Percentiles rank a stretch among this genome's conserved stretches.
Conservation (phyloP, 2,329 filamentous ascomycete genomes). For the Fonsecaea nubica region DNA sequence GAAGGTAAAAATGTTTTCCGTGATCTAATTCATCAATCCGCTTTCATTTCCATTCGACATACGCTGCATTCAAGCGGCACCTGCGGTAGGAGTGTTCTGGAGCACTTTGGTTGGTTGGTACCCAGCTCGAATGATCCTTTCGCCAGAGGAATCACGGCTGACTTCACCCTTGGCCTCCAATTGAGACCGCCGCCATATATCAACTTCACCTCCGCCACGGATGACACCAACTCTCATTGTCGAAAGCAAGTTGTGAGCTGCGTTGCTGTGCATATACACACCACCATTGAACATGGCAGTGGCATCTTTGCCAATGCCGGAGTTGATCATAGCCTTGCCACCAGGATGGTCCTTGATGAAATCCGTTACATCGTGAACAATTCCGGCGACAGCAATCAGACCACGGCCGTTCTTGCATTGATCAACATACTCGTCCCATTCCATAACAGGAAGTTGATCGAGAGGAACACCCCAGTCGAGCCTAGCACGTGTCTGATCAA, state of each 20-base stretch:
- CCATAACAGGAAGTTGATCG: conserved; percentile 82
- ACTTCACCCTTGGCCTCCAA: conserved; percentile 74
- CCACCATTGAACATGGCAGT: conserved; percentile 92
- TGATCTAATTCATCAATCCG: conserved; percentile 6
- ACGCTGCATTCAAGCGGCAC: conserved; percentile 68
- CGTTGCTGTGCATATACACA: conserved; percentile 88
- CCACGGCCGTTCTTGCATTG: conserved; percentile 78
- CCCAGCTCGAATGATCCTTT: conserved; percentile 84
- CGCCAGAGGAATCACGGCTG: conserved; percentile 79
- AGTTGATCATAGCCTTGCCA: conserved; percentile 83
- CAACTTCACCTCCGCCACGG: conserved; percentile 84
- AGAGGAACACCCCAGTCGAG: conserved; percentile 88
- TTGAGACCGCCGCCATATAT: conserved; percentile 90
- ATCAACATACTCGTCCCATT: conserved; percentile 84
- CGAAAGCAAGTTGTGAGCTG: conserved; percentile 84
- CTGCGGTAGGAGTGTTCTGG: conserved; percentile 80
- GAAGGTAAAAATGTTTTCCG: conserved; percentile 11
- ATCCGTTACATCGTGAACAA: conserved; percentile 81
- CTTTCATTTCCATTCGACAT: conserved; percentile 13
- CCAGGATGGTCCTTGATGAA: conserved; percentile 92
- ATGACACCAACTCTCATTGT: conserved; percentile 89
- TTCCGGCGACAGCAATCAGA: conserved; percentile 78
- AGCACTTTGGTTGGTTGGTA: conserved; percentile 83
- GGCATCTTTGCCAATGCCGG: conserved; percentile 83
- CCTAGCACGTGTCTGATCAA: conserved; percentile 80